These are phyloP conservation scores for Penicillium dipodomyicola DNA, from an alignment of 495 filamentous ascomycete genomes.

Conservation along the genomic window DNA sequence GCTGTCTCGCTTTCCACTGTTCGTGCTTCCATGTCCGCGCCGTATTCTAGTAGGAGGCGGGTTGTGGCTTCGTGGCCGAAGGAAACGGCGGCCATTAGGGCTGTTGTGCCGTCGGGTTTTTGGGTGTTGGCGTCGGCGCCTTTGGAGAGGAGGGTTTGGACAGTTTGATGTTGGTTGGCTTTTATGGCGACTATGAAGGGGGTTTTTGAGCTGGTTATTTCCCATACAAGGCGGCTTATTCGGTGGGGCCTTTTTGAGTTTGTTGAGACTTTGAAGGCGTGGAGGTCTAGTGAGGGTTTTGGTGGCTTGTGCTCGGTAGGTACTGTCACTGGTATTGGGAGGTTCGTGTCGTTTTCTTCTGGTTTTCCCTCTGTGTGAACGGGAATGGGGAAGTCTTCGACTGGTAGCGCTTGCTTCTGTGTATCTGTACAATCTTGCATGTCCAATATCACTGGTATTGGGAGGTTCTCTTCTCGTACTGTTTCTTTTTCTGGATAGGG, in stretches of 20 bases:
- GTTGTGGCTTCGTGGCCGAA: conserved; percentile 24
- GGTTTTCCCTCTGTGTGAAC: not conserved
- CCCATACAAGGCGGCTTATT: conserved; percentile 17
- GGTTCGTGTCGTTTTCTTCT: not conserved
- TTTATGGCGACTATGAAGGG: conserved; percentile 16
- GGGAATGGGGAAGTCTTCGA: conserved; percentile 2
- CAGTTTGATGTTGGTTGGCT: not conserved
- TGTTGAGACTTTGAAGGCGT: not conserved
- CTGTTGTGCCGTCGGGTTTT: conserved; percentile 33
- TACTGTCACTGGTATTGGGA: not conserved
- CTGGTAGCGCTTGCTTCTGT: not conserved
- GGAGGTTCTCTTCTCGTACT: conserved; percentile 4
- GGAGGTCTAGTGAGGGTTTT: not conserved
- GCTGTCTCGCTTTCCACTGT: conserved; percentile 27
- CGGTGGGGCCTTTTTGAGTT: conserved; percentile 14
- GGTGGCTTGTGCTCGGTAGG: not conserved
- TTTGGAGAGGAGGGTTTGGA: conserved; percentile 27
- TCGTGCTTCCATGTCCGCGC: conserved; percentile 20
- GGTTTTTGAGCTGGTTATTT: conserved; percentile 12
- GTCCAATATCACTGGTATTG: conserved; percentile 10
- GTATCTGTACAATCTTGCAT: conserved; percentile 2
- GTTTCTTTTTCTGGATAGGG: conserved; percentile 7
- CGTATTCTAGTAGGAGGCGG: conserved; percentile 28
- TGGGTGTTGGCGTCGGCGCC: conserved; percentile 39
- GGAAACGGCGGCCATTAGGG: conserved; percentile 34